Conservation (phyloP, 2,329 filamentous ascomycete species). For the Aspergillus latus region DNA sequence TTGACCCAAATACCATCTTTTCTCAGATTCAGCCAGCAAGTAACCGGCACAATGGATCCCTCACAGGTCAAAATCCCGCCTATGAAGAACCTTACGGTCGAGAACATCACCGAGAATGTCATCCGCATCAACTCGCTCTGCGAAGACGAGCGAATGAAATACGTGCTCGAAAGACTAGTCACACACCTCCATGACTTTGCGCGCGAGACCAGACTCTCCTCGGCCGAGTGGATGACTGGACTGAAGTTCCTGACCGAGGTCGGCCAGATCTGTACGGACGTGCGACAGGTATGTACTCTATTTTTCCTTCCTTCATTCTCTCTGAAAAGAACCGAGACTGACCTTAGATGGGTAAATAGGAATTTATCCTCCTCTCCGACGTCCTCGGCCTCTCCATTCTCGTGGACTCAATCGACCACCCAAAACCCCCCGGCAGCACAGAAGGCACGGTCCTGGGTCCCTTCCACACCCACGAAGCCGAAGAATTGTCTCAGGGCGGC, state of each 20-base stretch:
- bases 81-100: constrained; percentile 70
- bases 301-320: not conserved
- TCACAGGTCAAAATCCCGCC: constrained; percentile 43
- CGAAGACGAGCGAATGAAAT: constrained; percentile 64
- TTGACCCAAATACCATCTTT: not conserved
- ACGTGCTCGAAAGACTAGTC: constrained; percentile 71
- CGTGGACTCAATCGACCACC: constrained; percentile 80
- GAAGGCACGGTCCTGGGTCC: constrained; percentile 80
- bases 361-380: constrained; percentile 82
- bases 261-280: constrained; percentile 71
- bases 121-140: constrained; percentile 72
- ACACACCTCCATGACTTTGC: constrained; percentile 80
- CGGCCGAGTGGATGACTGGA: constrained; percentile 74
- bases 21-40: not conserved
- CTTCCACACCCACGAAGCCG: constrained; percentile 79
- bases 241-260: constrained; percentile 70
- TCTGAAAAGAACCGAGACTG: not conserved
- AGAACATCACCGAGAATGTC: constrained; percentile 78
- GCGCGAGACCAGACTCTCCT: constrained; percentile 72
- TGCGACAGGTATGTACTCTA: constrained; percentile 60
- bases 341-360: constrained; percentile 41
- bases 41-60: constrained; percentile 39
- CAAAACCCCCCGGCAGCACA: constrained; percentile 67
- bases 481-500: constrained; percentile 54
- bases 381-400: constrained; percentile 76